Percentiles rank a stretch among this genome's conserved stretches.
Evolutionary conservation across 805 yeast genomes (phyloP).

Genomic region (Metschnikowia cerradonensis): DNA sequence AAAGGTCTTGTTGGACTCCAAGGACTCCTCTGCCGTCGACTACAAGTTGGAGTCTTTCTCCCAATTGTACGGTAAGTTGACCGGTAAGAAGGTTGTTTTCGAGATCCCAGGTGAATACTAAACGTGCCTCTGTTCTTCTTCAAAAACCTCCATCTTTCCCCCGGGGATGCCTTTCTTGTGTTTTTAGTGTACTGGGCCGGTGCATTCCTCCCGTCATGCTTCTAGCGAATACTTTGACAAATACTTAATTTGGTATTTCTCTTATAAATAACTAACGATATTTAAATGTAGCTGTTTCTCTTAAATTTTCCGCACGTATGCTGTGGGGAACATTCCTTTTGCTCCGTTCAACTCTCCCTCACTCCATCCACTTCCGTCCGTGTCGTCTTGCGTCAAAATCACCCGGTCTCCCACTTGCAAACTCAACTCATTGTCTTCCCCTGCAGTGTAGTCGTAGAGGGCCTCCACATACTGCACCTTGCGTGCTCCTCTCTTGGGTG

Average conservation of each 20-base stretch:
- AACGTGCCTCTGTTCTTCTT: conserved; percentile 12
- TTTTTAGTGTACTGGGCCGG: conserved; percentile 19
- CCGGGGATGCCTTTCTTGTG: conserved; percentile 16
- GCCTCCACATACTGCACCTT: conserved; percentile 62
- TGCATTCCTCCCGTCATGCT: conserved; percentile 16
- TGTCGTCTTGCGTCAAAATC: conserved; percentile 50
- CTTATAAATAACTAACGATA: conserved; percentile 21
- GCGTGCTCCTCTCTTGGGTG: conserved; percentile 72
- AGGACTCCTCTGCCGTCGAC: conserved; percentile 94
- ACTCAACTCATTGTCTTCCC: conserved; percentile 74
- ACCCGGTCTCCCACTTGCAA: conserved; percentile 72
- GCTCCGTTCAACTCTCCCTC: conserved; percentile 73
- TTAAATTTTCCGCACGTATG: conserved; percentile 51
- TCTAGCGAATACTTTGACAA: conserved; percentile 19
- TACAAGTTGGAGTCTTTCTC: conserved; percentile 99
- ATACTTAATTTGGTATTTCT: conserved; percentile 21
- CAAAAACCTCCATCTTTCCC: conserved; percentile 12
- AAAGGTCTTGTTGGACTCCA: conserved; percentile 95
- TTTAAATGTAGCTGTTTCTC: conserved; percentile 1
- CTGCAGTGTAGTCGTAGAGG: conserved; percentile 70
- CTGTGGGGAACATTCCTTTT: conserved; percentile 73
- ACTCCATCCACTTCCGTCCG: conserved; percentile 90
- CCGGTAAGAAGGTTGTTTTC: conserved; percentile 99
- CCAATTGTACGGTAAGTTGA: conserved; percentile 95
- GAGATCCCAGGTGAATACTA: conserved; percentile 67